Evolutionary conservation across 2,329 filamentous ascomycete genomes (phyloP), one percentile per base, ranked within the genome.

Genomic region (Aspergillus brasiliensis): DNA sequence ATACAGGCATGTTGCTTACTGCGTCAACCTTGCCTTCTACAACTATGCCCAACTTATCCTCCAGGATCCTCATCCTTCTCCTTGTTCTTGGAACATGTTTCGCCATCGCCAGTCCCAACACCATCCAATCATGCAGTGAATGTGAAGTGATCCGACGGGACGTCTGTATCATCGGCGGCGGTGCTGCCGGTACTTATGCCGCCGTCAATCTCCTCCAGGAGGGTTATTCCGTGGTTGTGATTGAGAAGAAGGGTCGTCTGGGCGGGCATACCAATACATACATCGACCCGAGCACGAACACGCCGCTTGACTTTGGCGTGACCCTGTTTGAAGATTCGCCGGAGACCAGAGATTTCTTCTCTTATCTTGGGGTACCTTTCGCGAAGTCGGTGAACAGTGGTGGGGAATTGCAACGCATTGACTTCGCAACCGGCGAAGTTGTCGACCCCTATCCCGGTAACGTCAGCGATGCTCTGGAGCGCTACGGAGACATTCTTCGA

Each of bases 141-240:
- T 1, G 34, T 3, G 40, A 62, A 5, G 53, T 62, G 6, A 64
- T 69, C 19, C 55, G 44, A 3, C 65, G 67, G 27, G 70, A 74
- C 60, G 63, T 75, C 5, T 61, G 58, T 17, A 68, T 73, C 34
- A 66, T 75, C 23, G 73, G 72, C 27, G 71, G 71, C 34, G 71
- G 71, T 21, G 62, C 68, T 1, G 62, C 68, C 0, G 73, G 70
- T 10, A 71, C 69, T 1, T 75, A 72, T 49, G 67, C 71, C 4
- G 72, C 72, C 5, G 58, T 73, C 5, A 62, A 63, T 5, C 64
- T 75, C 11, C 66, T 63, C 25, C 65, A 72, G 44, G 55, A 65
- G 46, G 65, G 67, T 15, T 65, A 67, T 15, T 68, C 59, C 5
- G 66, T 73, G 6, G 66, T 65, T 3, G 54, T 74, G 5, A 52